Conservation (phyloP, 2,329 filamentous ascomycete species). For the Aureobasidium vineae region DNA sequence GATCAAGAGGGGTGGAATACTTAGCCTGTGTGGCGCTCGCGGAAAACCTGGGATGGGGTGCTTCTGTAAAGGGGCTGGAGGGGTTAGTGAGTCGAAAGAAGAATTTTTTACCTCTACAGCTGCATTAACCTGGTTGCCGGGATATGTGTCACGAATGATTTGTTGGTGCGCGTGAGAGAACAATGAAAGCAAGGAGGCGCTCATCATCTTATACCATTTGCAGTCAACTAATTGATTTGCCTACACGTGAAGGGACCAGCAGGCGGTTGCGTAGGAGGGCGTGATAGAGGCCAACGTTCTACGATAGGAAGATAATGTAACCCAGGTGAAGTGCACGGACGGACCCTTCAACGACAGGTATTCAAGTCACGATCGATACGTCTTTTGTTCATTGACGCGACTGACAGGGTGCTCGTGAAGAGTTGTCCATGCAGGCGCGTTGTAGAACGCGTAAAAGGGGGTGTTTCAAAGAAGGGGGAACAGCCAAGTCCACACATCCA, state of each 20-base stretch:
- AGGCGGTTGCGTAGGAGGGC: conserved; percentile 23
- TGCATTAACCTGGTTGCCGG: conserved; percentile 26
- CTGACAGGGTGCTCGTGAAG: conserved; percentile 12
- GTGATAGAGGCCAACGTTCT: conserved; percentile 23
- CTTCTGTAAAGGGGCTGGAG: conserved; percentile 26
- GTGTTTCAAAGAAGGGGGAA: background rate
- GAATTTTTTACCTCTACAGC: conserved; percentile 21
- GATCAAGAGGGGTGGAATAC: conserved; percentile 22
- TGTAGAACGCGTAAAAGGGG: conserved; percentile 26
- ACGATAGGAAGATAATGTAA: conserved; percentile 24
- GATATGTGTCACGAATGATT: conserved; percentile 21
- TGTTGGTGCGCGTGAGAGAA: conserved; percentile 19
- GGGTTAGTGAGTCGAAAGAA: conserved; percentile 23
- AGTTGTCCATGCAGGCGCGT: conserved; percentile 25
- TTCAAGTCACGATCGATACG: conserved; percentile 12
- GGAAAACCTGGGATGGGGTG: conserved; percentile 13
- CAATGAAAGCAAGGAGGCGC: conserved; percentile 24
- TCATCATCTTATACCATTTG: conserved; percentile 20
- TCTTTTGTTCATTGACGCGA: conserved; percentile 18
- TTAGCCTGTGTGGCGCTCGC: conserved; percentile 24
- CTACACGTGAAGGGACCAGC: background rate
- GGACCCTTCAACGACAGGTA: conserved; percentile 13
- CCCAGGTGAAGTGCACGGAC: conserved; percentile 25
- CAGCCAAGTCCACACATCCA: conserved; percentile 1
- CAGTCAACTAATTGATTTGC: background rate